Conservation (phyloP, 164 flowering plant species). For the Tetrastigma voinierianum region DNA sequence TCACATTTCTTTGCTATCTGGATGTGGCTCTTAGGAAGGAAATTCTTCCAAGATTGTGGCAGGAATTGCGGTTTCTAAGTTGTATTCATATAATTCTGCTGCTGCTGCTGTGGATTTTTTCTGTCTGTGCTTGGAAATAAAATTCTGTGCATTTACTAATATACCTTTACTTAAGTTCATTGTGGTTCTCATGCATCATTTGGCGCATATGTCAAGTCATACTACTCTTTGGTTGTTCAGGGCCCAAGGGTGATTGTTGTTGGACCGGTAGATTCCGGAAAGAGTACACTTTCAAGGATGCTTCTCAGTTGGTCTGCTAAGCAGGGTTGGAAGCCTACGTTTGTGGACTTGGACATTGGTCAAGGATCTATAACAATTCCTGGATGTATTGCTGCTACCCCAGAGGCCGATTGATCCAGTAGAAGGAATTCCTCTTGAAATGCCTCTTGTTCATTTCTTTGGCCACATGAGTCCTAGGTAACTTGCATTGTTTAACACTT, state of each 20-base stretch:
- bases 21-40: too few relatives aligned
- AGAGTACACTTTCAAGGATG: slow-evolving; percentile 84
- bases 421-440: slow-evolving; percentile 96
- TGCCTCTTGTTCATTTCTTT: slow-evolving; percentile 87
- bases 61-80: too few relatives aligned
- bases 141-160: too few relatives aligned
- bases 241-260: slow-evolving; percentile 93
- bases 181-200: neutral
- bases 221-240: slow-evolving; percentile 33
- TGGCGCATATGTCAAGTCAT: neutral
- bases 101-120: too few relatives aligned
- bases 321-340: slow-evolving; percentile 96
- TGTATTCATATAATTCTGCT: too few relatives aligned
- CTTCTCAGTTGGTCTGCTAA: slow-evolving; percentile 96
- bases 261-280: slow-evolving; percentile 91
- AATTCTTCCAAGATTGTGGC: too few relatives aligned
- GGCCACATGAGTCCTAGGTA: slow-evolving; percentile 92
- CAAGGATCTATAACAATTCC: slow-evolving; percentile 90
- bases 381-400: slow-evolving; percentile 88
- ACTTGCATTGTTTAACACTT: neutral
- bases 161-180: too few relatives aligned
- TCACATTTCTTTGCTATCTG: too few relatives aligned
- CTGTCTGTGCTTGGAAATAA: too few relatives aligned
- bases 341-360: slow-evolving; percentile 87
- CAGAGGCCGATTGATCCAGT: slow-evolving; percentile 95